These are phyloP conservation scores for Verticillium albo-atrum DNA, from an alignment of 2,329 filamentous ascomycete genomes.

Conservation along the genomic window DNA sequence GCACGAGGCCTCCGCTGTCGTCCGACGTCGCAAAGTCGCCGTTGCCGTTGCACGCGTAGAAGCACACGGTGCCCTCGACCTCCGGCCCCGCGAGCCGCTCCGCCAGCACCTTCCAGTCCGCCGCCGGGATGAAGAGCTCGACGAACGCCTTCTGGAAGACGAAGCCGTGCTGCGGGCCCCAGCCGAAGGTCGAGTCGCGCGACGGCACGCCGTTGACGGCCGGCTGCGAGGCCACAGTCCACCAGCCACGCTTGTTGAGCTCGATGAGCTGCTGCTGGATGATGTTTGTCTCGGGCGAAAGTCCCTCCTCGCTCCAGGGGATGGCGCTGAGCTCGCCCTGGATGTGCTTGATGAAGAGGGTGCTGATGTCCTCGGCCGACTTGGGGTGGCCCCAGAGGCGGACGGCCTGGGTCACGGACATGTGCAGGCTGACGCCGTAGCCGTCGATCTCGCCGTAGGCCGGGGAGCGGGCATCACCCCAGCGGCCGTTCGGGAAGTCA, in stretches of 20 bases:
- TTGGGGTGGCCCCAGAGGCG: conserved; percentile 80
- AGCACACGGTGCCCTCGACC: conserved; percentile 65
- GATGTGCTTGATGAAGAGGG: conserved; percentile 77
- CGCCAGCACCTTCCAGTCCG: conserved; percentile 67
- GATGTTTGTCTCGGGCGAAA: conserved; percentile 76
- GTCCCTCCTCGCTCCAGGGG: conserved; percentile 89
- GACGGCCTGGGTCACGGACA: conserved; percentile 78
- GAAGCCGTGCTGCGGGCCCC: conserved; percentile 88
- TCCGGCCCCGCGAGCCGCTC: conserved; percentile 41
- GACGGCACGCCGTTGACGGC: conserved; percentile 83
- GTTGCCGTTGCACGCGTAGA: conserved; percentile 76
- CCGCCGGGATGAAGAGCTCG: conserved; percentile 80
- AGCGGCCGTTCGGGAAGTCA: conserved; percentile 93
- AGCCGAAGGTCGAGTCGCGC: conserved; percentile 76
- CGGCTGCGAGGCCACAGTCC: conserved; percentile 94
- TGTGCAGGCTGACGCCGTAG: conserved; percentile 94
- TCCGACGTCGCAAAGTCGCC: conserved; percentile 78
- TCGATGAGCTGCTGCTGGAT: conserved; percentile 73
- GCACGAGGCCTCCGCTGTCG: conserved; percentile 28
- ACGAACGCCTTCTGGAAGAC: conserved; percentile 99
- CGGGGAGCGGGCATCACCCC: conserved; percentile 88
- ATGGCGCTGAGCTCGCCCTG: conserved; percentile 74
- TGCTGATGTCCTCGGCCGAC: conserved; percentile 65
- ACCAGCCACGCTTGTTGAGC: conserved; percentile 82
- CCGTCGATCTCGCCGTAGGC: conserved; percentile 96